phyloP scores from a whole-genome alignment of 805 yeast species.

The Cyberlindnera samutprakarnensis region DNA sequence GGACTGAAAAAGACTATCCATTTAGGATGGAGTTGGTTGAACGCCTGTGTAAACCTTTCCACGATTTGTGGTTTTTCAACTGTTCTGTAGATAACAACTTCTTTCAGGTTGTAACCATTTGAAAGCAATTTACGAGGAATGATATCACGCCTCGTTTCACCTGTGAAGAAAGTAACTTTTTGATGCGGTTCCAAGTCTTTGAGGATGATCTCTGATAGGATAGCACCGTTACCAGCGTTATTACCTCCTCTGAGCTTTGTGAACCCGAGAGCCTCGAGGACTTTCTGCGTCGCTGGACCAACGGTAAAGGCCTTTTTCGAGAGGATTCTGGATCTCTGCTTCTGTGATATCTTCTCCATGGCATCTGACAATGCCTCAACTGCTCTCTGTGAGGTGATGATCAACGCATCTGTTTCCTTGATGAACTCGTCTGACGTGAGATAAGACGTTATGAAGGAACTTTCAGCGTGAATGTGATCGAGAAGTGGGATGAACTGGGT shows the following conservation, averaged over 20 bases:
- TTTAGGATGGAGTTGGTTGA: conserved; percentile 21
- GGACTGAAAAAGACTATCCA: conserved; percentile 92
- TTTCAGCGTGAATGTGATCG: conserved; percentile 51
- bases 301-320: conserved; percentile 69
- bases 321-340: conserved; percentile 25
- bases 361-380: conserved; percentile 66
- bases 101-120: conserved; percentile 40
- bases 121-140: conserved; percentile 54
- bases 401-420: conserved; percentile 39
- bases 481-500: conserved; percentile 69
- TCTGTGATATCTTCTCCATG: conserved; percentile 15
- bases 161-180: conserved; percentile 70
- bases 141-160: conserved; percentile 75
- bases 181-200: conserved; percentile 6
- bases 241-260: conserved; percentile 61
- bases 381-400: conserved; percentile 87
- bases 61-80: conserved; percentile 39
- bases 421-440: conserved; percentile 38
- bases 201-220: conserved; percentile 59
- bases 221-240: conserved; percentile 74
- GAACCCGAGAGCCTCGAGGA: conserved; percentile 58
- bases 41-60: conserved; percentile 23
- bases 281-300: conserved; percentile 78
- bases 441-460: conserved; percentile 34
- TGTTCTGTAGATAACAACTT: conserved; percentile 66